Percentiles rank a stretch among this genome's conserved stretches.
Conservation (phyloP, 495 filamentous ascomycete species). For the Aspergillus hancockii region DNA sequence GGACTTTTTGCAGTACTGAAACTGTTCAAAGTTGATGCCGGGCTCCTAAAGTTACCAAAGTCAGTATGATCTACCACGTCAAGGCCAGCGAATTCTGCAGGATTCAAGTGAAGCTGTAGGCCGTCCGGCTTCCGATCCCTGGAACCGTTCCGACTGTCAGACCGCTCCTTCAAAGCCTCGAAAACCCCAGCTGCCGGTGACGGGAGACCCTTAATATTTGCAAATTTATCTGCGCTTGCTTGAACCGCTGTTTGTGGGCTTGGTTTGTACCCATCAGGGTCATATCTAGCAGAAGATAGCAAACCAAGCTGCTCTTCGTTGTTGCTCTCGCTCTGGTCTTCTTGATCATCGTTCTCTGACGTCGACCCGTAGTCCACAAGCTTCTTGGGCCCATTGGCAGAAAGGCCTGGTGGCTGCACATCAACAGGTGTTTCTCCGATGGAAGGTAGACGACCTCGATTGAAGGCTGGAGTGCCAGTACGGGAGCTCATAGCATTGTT, state of each 20-base stretch:
- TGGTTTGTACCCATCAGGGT: conserved; percentile 44
- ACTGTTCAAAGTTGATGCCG: conserved; percentile 49
- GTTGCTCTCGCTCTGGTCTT: conserved; percentile 36
- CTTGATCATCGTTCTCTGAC: conserved; percentile 44
- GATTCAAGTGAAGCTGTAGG: conserved; percentile 70
- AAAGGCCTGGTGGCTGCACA: conserved; percentile 49
- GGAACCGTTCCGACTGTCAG: conserved; percentile 66
- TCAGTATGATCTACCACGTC: conserved; percentile 22
- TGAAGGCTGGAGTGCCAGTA: conserved; percentile 71
- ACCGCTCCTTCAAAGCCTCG: conserved; percentile 57
- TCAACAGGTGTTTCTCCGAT: conserved; percentile 76
- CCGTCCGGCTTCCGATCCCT: conserved; percentile 80
- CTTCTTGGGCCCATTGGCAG: conserved; percentile 39
- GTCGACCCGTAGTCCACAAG: conserved; percentile 51
- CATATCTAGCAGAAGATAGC: conserved; percentile 54
- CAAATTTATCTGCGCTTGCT: conserved; percentile 38
- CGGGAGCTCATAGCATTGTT: conserved; percentile 73
- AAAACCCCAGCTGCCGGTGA: conserved; percentile 59
- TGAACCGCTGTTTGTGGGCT: conserved; percentile 58
- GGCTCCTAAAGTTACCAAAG: conserved; percentile 47
- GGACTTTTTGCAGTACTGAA: conserved; percentile 51
- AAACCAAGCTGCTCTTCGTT: conserved; percentile 31
- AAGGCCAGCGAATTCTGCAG: conserved; percentile 45
- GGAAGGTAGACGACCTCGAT: conserved; percentile 72
- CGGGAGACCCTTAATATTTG: conserved; percentile 54